phyloP scores from a whole-genome alignment of 1,284 basidiomycete genomes.

The Meira miltonrushii region DNA sequence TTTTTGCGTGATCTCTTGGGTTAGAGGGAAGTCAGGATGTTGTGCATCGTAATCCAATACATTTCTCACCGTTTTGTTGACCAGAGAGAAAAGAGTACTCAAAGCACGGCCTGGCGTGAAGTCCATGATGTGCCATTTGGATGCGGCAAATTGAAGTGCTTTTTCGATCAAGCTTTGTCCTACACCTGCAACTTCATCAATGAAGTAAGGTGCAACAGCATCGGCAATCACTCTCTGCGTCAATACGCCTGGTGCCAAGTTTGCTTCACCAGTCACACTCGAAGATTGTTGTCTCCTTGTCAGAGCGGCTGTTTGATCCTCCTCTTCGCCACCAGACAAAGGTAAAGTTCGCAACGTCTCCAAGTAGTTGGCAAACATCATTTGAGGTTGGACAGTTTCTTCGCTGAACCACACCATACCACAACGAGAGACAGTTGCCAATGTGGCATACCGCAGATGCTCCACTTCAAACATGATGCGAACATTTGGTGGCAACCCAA shows the following conservation, averaged over 20 bases:
- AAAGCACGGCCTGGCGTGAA: constrained; percentile 87
- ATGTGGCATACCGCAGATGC: constrained; percentile 91
- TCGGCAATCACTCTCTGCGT: constrained; percentile 71
- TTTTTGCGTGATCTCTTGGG: constrained; percentile 75
- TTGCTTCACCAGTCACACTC: constrained; percentile 14
- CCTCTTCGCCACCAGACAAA: constrained; percentile 88
- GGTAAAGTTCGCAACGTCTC: constrained; percentile 69
- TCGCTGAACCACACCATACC: constrained; percentile 99
- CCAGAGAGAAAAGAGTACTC: constrained; percentile 89
- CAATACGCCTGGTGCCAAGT: constrained; percentile 62
- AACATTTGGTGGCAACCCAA: constrained; percentile 93
- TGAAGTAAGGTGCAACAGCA: constrained; percentile 54
- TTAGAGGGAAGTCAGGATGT: constrained; percentile 88
- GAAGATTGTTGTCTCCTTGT: constrained; percentile 59
- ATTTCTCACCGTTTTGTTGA: constrained; percentile 93
- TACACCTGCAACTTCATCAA: constrained; percentile 64
- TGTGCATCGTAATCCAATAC: constrained; percentile 90
- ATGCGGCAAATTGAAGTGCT: constrained; percentile 72
- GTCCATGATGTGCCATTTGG: constrained; percentile 96
- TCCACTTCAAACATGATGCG: constrained; percentile 99
- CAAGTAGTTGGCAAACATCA: constrained; percentile 89
- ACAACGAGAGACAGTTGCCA: constrained; percentile 97
- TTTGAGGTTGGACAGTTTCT: constrained; percentile 79
- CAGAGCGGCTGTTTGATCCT: constrained; percentile 56
- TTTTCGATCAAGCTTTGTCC: constrained; percentile 62